phyloP scores from a whole-genome alignment of 176 grass and related monocot species.

The Phragmites australis region DNA sequence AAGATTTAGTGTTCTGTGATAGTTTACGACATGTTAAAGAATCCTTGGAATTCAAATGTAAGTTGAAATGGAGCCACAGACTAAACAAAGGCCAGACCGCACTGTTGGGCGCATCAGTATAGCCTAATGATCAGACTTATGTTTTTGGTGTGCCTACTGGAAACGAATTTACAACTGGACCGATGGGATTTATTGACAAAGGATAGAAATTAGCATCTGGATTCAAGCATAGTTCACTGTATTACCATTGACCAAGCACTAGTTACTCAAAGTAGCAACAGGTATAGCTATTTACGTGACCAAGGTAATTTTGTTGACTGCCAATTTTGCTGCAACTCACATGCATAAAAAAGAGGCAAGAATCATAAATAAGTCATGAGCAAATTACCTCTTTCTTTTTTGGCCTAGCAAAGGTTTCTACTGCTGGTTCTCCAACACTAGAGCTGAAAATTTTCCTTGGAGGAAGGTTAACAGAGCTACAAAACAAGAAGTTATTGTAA shows the following conservation, averaged over 20 bases:
- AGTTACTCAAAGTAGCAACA: neutral
- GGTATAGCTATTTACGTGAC: neutral
- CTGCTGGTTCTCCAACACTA: conserved; percentile 38
- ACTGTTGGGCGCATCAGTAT: neutral
- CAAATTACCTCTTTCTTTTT: conserved; percentile 63
- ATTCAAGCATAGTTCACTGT: neutral
- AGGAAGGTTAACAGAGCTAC: conserved; percentile 67
- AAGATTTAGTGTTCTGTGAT: neutral
- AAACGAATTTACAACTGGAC: neutral
- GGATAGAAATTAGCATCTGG: neutral
- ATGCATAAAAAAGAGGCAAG: neutral
- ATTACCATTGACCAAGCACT: neutral
- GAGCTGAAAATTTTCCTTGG: conserved; percentile 56
- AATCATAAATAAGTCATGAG: neutral
- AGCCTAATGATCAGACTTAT: neutral
- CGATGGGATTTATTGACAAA: neutral
- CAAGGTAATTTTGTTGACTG: neutral
- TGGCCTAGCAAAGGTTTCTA: conserved; percentile 35
- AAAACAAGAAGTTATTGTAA: conserved; percentile 30
- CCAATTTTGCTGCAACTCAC: neutral
- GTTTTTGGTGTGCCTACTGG: neutral
- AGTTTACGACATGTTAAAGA: conserved; percentile 18
- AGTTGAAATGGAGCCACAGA: neutral
- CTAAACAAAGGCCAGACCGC: neutral
- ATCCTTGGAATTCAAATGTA: conserved; percentile 15